Evolutionary conservation across 2,329 filamentous ascomycete species (phyloP), one percentile per base, ranked within the genome.

Genomic region (Penicillium oxalicum): DNA sequence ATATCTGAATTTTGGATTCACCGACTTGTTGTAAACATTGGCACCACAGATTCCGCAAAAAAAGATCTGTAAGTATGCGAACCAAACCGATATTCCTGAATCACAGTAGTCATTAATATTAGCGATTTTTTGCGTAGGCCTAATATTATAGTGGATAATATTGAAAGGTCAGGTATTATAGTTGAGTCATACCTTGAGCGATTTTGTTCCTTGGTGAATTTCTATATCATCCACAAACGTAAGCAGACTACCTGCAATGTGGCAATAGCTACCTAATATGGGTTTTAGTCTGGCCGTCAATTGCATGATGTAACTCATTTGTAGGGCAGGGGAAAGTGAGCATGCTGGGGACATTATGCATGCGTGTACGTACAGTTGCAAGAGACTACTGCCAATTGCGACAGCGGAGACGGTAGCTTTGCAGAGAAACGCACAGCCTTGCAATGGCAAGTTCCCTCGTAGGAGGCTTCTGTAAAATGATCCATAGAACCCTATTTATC

Each of bases 11-110:
- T 41, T 41, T 11, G 40, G 40, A 13, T 41, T 41, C 8, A 41
- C 40, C 28, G 40, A 41, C 33, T 18, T 41, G 40, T 41, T 41
- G 40, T 41, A 41, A 27, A 41, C 40, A 33, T 41, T 41, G 27
- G 28, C 40, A 41, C 40, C 40, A 29, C 40, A 41, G 40, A 18
- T 41, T 32, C 27, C 27, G 27, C 40, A 41, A 11, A 41, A 41
- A 13, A 32, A 33, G 13, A 41, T 41, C 9, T 25, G 29, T 2
- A 41, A 2, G 40, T 13, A 13, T 41, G 40, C 9, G 40, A 24
- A 18, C 40, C 40, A 9, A 41, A 41, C 7, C n/a, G 8, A 33
- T 41, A 41, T 41, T 41, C 40, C 40, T 41, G 9, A 11, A 24
- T 5, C 4, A 41, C 8, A n/a, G 26, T 26, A 25, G 11, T 32